Percentiles rank a stretch among this genome's conserved stretches.
phyloP scores from a whole-genome alignment of 176 grass and related monocot genomes.

The Elaeis guineensis region DNA sequence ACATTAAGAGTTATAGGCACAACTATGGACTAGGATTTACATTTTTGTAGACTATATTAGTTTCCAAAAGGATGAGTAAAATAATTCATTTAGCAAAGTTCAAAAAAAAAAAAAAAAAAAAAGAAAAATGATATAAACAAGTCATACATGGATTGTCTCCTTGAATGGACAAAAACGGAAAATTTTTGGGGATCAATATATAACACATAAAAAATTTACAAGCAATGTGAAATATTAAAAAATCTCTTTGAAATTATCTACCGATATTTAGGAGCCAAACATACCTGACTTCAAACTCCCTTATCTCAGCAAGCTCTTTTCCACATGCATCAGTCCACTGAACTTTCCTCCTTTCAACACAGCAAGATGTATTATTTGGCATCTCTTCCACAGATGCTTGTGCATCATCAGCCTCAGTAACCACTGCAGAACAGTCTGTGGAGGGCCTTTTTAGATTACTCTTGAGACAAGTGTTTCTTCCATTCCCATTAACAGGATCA shows the following conservation, averaged over 20 bases:
- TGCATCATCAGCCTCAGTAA: neutral
- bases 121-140: too few relatives aligned
- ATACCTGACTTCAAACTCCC: constrained; percentile 23
- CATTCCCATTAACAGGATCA: constrained; percentile 22
- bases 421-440: neutral
- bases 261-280: neutral
- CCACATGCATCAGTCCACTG: constrained; percentile 26
- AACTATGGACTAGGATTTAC: too few relatives aligned
- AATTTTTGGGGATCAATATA: too few relatives aligned
- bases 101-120: too few relatives aligned
- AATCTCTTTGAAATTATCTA: neutral
- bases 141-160: too few relatives aligned
- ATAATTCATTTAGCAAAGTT: too few relatives aligned
- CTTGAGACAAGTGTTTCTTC: constrained; percentile 71
- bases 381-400: neutral
- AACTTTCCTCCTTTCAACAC: constrained; percentile 10
- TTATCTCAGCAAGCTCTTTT: constrained; percentile 23
- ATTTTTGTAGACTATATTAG: too few relatives aligned
- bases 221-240: neutral
- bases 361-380: neutral
- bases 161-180: too few relatives aligned
- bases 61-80: too few relatives aligned
- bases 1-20: too few relatives aligned
- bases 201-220: neutral
- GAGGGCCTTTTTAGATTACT: constrained; percentile 34